Base-by-base conservation (phyloP, 306 rosid genomes). In the Lotus japonicus region DNA sequence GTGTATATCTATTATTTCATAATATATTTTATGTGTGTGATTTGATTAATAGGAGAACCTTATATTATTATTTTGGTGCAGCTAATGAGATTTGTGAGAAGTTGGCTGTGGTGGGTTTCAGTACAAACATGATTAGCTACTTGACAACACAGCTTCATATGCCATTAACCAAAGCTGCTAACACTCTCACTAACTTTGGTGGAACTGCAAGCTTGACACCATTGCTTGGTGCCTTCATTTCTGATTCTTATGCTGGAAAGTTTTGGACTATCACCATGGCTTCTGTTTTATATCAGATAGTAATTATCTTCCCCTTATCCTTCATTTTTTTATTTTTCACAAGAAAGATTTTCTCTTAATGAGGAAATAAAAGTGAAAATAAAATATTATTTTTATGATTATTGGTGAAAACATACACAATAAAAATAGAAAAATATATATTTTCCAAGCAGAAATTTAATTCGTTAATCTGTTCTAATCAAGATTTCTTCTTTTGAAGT, bases 181-280 rank as follows among this genome's bases (percentile, higher is more conserved):
- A 86, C 63, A 88, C 97, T 2, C 79, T 90, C 70, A 94, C 99
- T 44, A 94, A 87, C 80, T 76, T 94, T 48, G 68, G 80, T 45
- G 99, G 97, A 59, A 90, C 99, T 19, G 79, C 96, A 41, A 87
- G 96, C 84, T 80, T 94, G 82, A 90, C 96, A 7, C 99, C 97
- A 4, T 80, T 90, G 85, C 77, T 90, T 61, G 99, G 99, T 56
- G 99, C 99, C 51, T 88, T 90, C 84, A n/a, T 94, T 44, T 71
- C 96, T 1, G 99, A 94, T 28, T 74, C 99, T 11, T 90, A 41
- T 56, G 80, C 75, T 7, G 99, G 99, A 58, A 92, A 88, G 54
- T 94, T 94, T 72, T 88, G 88, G 92, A 88, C 96, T 9, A 82
- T 94, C 43, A 76, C 92, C 0, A 56, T 15, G 56, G 92, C 97